phyloP scores from a whole-genome alignment of 129 eudicot genomes.

The Arctium minus region DNA sequence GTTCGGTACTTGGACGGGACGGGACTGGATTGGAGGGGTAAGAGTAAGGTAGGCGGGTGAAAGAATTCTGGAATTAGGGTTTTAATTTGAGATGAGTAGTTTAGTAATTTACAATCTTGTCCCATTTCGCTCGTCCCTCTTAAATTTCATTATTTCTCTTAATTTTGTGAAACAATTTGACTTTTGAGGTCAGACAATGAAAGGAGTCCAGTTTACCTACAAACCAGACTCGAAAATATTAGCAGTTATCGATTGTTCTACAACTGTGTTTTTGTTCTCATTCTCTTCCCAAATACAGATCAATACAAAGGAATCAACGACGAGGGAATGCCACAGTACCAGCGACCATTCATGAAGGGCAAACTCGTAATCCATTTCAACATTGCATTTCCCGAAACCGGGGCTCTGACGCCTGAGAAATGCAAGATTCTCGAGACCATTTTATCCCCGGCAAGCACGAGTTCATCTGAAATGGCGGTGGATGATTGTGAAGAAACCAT shows the following conservation, averaged over 20 bases:
- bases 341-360: constrained; percentile 66
- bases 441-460: constrained; percentile 35
- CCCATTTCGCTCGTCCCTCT: too few relatives aligned
- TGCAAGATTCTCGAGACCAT: constrained; percentile 40
- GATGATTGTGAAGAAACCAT: constrained; percentile 56
- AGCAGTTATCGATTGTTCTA: neutral
- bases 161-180: neutral
- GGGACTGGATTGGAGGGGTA: too few relatives aligned
- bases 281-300: constrained; percentile 34
- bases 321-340: constrained; percentile 68
- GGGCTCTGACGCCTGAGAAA: constrained; percentile 41
- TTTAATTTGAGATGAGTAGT: too few relatives aligned
- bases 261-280: neutral
- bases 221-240: neutral
- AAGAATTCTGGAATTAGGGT: too few relatives aligned
- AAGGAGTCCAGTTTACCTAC: neutral
- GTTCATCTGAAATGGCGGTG: constrained; percentile 32
- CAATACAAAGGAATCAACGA: constrained; percentile 55
- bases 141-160: neutral
- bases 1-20: too few relatives aligned
- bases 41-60: too few relatives aligned
- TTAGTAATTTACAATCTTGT: too few relatives aligned
- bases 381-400: constrained; percentile 50
- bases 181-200: neutral
- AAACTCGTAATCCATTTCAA: constrained; percentile 50